Percentiles rank a stretch among this genome's conserved stretches.
phyloP scores from a whole-genome alignment of 1,139 yeast species.

The Sugiyamaella pinicola region DNA sequence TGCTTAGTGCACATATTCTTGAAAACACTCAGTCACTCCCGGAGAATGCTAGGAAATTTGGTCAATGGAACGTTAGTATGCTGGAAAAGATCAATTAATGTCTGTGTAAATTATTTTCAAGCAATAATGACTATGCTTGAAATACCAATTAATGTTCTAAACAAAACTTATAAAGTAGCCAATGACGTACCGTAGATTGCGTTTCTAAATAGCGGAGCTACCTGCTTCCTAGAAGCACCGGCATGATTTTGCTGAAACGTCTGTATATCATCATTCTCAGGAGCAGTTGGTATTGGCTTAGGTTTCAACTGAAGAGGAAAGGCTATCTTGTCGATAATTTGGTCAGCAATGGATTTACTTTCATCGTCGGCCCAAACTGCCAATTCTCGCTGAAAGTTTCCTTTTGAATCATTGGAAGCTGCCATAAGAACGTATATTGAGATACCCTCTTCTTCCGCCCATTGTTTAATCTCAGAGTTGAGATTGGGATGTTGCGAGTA shows the following conservation, averaged over 20 bases:
- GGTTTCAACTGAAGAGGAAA: constrained; percentile 3
- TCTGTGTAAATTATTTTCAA: no score
- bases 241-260: constrained; percentile 58
- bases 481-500: constrained; percentile 46
- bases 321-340: constrained; percentile 35
- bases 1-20: constrained; percentile 40
- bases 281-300: constrained; percentile 8
- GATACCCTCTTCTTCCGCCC: constrained; percentile 47
- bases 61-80: constrained; percentile 42
- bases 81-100: constrained; percentile 28
- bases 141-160: background rate
- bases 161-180: constrained; percentile 17
- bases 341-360: constrained; percentile 33
- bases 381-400: constrained; percentile 60
- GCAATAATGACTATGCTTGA: no score
- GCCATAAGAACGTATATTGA: constrained; percentile 66
- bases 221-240: constrained; percentile 77
- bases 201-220: constrained; percentile 59
- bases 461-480: constrained; percentile 44
- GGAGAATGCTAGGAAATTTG: constrained; percentile 36
- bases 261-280: background rate
- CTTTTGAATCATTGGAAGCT: constrained; percentile 51
- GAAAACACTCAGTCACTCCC: constrained; percentile 44
- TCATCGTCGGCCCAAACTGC: constrained; percentile 43
- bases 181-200: constrained; percentile 32